Percentiles rank a stretch among this genome's conserved stretches.
Evolutionary conservation across 495 filamentous ascomycete genomes (phyloP).

Genomic region (Neurospora tetraspora): DNA sequence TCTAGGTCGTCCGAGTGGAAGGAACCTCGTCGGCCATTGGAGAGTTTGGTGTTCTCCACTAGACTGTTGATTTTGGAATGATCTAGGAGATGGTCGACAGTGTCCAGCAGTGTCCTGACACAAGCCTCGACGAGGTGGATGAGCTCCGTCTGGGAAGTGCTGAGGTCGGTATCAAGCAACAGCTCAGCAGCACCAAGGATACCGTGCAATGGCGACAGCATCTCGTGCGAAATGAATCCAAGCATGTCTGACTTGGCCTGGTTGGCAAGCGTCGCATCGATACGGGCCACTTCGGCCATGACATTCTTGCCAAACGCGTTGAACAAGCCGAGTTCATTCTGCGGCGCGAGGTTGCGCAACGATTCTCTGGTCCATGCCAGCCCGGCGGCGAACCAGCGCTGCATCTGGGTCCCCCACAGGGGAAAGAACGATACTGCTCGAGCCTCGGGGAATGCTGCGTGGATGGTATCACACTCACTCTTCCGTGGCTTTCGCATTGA

Average conservation of each 20-base stretch:
- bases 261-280: conserved; percentile 32
- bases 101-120: conserved; percentile 66
- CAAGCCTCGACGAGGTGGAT: conserved; percentile 67
- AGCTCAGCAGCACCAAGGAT: conserved; percentile 67
- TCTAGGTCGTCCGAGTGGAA: neutral
- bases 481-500: neutral
- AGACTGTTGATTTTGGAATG: conserved; percentile 6
- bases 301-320: conserved; percentile 49
- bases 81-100: conserved; percentile 49
- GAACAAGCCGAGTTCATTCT: conserved; percentile 33
- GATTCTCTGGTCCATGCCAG: conserved; percentile 50
- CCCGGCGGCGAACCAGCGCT: conserved; percentile 59
- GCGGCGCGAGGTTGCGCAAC: conserved; percentile 34
- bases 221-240: conserved; percentile 65
- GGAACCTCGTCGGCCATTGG: neutral
- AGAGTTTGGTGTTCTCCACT: neutral
- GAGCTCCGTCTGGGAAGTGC: conserved; percentile 49
- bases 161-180: conserved; percentile 43
- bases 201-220: conserved; percentile 68
- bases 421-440: conserved; percentile 49
- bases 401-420: conserved; percentile 58
- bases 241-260: conserved; percentile 60
- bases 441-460: conserved; percentile 37
- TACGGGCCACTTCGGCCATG: conserved; percentile 48
- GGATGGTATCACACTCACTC: conserved; percentile 9